A percentile compares a stretch with the other conserved stretches of the same genome.
These are phyloP conservation scores for Odonthalia washingtoniensis DNA, from an alignment of 31 red algal genomes.

Conservation along the genomic window DNA sequence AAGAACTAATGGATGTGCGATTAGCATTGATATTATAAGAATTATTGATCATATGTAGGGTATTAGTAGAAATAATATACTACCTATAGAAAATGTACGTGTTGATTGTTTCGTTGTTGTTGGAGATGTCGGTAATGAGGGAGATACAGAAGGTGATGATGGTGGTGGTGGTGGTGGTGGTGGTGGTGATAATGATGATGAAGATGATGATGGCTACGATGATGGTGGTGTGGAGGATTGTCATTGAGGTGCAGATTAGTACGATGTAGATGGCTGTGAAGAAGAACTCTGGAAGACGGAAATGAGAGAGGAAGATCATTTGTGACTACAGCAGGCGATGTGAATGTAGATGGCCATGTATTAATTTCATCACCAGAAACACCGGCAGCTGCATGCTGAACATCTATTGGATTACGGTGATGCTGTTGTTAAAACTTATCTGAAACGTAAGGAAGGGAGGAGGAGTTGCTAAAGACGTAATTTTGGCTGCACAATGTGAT, in stretches of 20 bases:
- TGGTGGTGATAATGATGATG: no score
- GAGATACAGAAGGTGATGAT: no score
- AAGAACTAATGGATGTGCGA: constrained; percentile 76
- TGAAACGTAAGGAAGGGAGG: not conserved
- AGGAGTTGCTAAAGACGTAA: not conserved
- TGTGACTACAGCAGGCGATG: not conserved
- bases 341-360: not conserved
- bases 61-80: constrained; percentile 75
- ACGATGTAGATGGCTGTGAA: no score
- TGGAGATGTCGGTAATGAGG: no score
- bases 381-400: not conserved
- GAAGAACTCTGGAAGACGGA: not conserved
- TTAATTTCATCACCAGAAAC: not conserved
- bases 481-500: not conserved
- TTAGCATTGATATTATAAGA: constrained; percentile 74
- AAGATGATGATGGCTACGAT: no score
- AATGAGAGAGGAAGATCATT: not conserved
- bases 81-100: constrained; percentile 49
- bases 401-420: not conserved
- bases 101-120: not conserved
- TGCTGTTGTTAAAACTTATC: not conserved
- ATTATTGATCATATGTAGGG: constrained; percentile 77
- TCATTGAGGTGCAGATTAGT: no score
- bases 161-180: no score
- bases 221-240: no score